Evolutionary conservation across 257 asterid species (phyloP).

Genomic region (Ocimum tenuiflorum): DNA sequence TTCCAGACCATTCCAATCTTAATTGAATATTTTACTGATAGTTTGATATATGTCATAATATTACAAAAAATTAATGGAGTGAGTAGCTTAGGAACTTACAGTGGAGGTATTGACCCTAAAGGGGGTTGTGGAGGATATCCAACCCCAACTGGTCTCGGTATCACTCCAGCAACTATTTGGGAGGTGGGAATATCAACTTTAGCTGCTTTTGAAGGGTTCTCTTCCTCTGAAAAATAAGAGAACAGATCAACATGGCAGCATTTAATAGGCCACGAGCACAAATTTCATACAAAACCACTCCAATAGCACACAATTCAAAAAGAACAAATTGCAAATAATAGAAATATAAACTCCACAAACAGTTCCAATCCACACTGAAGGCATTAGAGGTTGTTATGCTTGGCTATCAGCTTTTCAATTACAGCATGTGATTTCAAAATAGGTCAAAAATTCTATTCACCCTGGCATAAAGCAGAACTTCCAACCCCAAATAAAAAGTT

Average conservation of each 20-base stretch:
- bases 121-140: constrained; percentile 58
- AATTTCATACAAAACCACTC: background rate
- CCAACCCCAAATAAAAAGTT: background rate
- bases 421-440: background rate
- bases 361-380: background rate
- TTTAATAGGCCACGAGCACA: background rate
- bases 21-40: background rate
- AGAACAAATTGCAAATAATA: background rate
- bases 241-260: constrained; percentile 11
- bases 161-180: constrained; percentile 44
- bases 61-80: background rate
- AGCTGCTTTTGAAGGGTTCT: constrained; percentile 57
- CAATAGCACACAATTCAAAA: background rate
- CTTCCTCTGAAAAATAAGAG: constrained; percentile 43
- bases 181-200: constrained; percentile 57
- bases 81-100: constrained; percentile 34
- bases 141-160: constrained; percentile 42
- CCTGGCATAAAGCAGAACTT: background rate
- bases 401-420: background rate
- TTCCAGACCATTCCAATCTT: background rate
- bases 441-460: too few species aligned
- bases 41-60: background rate
- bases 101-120: constrained; percentile 41
- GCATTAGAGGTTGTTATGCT: background rate
- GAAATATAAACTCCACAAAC: background rate